Evolutionary conservation across 2,329 filamentous ascomycete genomes (phyloP).

Genomic region (Pseudogymnoascus sp.): DNA sequence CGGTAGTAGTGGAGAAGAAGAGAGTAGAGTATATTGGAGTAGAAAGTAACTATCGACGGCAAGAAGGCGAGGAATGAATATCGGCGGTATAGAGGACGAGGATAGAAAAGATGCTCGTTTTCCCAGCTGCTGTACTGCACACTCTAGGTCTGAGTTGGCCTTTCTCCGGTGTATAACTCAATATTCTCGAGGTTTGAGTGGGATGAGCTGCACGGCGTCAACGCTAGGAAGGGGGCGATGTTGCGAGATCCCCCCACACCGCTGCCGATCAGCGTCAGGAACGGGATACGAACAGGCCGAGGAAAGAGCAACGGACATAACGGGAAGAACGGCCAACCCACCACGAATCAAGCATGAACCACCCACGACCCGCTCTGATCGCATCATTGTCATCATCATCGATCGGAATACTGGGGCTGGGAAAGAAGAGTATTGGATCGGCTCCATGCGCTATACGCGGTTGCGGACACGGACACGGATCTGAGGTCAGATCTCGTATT

Average conservation of each 20-base stretch:
- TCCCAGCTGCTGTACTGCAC: not conserved
- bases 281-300: not conserved
- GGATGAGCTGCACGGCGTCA: not conserved
- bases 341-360: not conserved
- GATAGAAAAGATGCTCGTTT: not conserved
- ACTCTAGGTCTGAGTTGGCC: not conserved
- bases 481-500: constrained; percentile 2
- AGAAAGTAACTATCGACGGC: not conserved
- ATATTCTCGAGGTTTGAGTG: not conserved
- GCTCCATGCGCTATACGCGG: not conserved
- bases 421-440: no score
- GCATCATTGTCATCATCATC: not conserved
- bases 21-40: not conserved
- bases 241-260: not conserved
- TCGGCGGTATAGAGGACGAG: not conserved
- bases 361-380: not conserved
- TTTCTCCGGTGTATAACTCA: not conserved
- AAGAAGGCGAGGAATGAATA: not conserved
- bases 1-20: not conserved
- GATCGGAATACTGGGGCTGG: not conserved
- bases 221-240: not conserved
- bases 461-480: not conserved
- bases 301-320: not conserved
- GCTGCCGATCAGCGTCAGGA: not conserved
- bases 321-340: not conserved